Conservation (phyloP, 495 filamentous ascomycete genomes). For the Neurospora sp. region DNA sequence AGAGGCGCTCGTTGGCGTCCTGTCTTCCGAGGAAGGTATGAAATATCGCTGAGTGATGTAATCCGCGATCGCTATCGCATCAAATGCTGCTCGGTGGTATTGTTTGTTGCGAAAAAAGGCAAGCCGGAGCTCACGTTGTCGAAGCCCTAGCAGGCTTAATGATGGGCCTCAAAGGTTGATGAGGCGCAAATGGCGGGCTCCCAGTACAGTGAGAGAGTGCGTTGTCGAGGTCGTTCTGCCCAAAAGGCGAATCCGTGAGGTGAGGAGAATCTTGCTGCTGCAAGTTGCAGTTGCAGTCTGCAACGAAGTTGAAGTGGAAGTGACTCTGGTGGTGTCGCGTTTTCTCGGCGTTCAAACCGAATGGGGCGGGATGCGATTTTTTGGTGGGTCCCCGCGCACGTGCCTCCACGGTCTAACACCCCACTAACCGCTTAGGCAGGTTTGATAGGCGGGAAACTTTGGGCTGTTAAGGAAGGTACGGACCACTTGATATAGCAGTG, state of each 20-base stretch:
- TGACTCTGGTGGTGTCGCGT: neutral
- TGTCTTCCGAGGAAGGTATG: neutral
- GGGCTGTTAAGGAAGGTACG: neutral
- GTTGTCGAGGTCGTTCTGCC: neutral
- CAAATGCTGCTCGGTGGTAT: neutral
- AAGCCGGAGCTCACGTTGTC: neutral
- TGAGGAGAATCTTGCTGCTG: neutral
- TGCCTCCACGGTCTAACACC: neutral
- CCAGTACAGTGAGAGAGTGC: neutral
- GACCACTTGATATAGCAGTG: neutral
- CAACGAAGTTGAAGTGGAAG: neutral
- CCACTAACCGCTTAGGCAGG: neutral
- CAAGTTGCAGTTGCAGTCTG: neutral
- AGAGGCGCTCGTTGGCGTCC: neutral
- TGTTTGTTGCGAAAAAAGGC: neutral
- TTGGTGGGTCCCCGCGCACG: neutral
- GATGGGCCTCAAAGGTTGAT: neutral
- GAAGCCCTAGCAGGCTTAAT: neutral
- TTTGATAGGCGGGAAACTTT: neutral
- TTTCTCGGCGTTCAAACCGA: neutral
- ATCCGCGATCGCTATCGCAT: neutral
- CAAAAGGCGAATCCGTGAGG: neutral
- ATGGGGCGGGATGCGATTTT: neutral
- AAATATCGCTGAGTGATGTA: neutral
- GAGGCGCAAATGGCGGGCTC: neutral